Evolutionary conservation across 768 basidiomycete species (phyloP).

Genomic region (Hygrocybe coccinea): DNA sequence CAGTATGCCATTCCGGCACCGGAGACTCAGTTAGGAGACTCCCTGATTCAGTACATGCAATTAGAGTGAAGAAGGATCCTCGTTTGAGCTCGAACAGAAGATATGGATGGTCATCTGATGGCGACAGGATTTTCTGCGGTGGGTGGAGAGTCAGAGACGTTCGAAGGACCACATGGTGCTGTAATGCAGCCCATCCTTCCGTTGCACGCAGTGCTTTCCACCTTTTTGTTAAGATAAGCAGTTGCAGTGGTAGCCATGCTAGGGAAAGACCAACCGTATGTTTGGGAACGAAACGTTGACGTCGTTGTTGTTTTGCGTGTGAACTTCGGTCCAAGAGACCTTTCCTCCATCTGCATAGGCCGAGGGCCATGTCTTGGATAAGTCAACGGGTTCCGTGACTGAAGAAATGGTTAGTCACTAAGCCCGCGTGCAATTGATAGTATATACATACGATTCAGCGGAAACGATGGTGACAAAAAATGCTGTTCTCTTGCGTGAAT

Average conservation of each 20-base stretch:
- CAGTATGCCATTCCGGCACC: constrained; percentile 64
- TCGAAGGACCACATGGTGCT: constrained; percentile 70
- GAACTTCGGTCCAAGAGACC: constrained; percentile 54
- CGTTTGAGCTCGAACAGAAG: constrained; percentile 60
- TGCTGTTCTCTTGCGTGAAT: constrained; percentile 82
- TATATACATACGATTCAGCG: constrained; percentile 50
- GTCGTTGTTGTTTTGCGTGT: constrained; percentile 39
- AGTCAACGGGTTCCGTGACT: constrained; percentile 53
- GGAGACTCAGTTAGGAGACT: constrained; percentile 11
- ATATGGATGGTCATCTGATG: constrained; percentile 31
- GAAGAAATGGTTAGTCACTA: constrained; percentile 9
- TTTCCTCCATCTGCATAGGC: constrained; percentile 58
- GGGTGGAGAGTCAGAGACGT: constrained; percentile 58
- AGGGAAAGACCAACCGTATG: constrained; percentile 43
- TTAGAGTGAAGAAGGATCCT: constrained; percentile 71
- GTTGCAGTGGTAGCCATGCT: background rate
- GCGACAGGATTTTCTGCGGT: constrained; percentile 21
- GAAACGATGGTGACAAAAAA: constrained; percentile 72
- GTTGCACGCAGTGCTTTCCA: constrained; percentile 70
- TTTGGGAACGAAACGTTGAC: constrained; percentile 61
- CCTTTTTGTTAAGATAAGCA: constrained; percentile 31
- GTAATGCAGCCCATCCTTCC: constrained; percentile 84
- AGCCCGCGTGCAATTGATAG: background rate
- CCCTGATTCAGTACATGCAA: constrained; percentile 36
- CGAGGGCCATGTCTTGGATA: constrained; percentile 53